A percentile compares a stretch with the other conserved stretches of the same genome.
Conservation (phyloP, 345 rosid species). For the Arabidopsis suecica region DNA sequence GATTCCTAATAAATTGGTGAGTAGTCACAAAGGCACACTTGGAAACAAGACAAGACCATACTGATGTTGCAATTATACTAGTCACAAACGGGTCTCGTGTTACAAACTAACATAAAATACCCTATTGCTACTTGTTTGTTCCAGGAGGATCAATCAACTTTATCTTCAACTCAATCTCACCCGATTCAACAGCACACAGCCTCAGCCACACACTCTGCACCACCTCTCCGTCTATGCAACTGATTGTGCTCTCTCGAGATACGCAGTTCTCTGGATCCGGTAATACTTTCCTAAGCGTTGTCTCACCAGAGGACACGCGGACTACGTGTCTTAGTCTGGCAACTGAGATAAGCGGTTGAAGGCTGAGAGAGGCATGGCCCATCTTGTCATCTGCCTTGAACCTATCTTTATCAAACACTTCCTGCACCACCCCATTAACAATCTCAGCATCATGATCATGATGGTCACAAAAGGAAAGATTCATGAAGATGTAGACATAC, state of each 20-base stretch:
- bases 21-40: conserved; percentile 27
- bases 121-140: conserved; percentile 20
- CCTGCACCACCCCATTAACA: conserved; percentile 53
- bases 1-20: conserved; percentile 19
- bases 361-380: conserved; percentile 87
- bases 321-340: conserved; percentile 79
- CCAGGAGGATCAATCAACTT: conserved; percentile 61
- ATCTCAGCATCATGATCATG: conserved; percentile 23
- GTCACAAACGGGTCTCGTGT: conserved; percentile 20
- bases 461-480: conserved; percentile 16
- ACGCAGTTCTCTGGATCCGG: conserved; percentile 85
- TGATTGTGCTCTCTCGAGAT: conserved; percentile 78
- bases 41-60: conserved; percentile 29
- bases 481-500: conserved; percentile 47
- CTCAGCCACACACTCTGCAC: conserved; percentile 90
- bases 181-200: conserved; percentile 83
- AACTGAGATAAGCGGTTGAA: conserved; percentile 85
- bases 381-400: conserved; percentile 99
- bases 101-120: conserved; percentile 36
- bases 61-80: conserved; percentile 21
- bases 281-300: conserved; percentile 74
- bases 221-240: conserved; percentile 74
- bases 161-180: conserved; percentile 88
- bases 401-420: conserved; percentile 94
- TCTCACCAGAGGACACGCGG: conserved; percentile 71